phyloP scores from a whole-genome alignment of 371 early-diverging fungal genomes.

The Gilbertella persicaria region DNA sequence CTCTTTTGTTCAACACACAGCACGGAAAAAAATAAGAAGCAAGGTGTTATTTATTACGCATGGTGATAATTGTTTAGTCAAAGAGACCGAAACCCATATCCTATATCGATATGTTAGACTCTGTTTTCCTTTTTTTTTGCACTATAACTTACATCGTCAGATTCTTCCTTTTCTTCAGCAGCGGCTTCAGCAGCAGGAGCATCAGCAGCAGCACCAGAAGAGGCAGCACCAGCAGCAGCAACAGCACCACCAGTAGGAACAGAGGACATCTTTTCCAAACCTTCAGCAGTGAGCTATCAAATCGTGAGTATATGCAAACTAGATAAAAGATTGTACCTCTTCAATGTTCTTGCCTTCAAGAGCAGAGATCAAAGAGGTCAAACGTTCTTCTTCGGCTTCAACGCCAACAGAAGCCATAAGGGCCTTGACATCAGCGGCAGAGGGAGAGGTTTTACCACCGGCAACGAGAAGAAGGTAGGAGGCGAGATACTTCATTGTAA shows the following conservation, averaged over 20 bases:
- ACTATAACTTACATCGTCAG: slow-evolving; percentile 64
- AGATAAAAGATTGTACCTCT: slow-evolving; percentile 53
- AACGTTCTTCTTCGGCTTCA: slow-evolving; percentile 84
- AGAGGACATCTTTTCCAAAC: slow-evolving; percentile 90
- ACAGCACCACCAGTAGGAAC: slow-evolving; percentile 91
- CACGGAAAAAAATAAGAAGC: no score
- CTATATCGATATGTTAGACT: background rate
- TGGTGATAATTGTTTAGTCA: slow-evolving; percentile 48
- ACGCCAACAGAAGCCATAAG: slow-evolving; percentile 92
- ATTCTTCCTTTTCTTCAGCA: slow-evolving; percentile 79
- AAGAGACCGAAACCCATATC: slow-evolving; percentile 57
- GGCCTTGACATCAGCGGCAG: slow-evolving; percentile 78
- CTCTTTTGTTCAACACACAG: no score
- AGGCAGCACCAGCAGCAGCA: slow-evolving; percentile 63
- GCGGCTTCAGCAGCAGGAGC: slow-evolving; percentile 57
- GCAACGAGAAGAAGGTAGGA: slow-evolving; percentile 94
- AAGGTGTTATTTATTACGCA: no score
- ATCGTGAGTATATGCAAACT: background rate
- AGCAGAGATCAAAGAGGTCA: slow-evolving; percentile 76
- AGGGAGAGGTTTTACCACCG: slow-evolving; percentile 87
- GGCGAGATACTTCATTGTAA: slow-evolving; percentile 91
- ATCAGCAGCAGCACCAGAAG: slow-evolving; percentile 50
- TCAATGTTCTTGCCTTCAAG: slow-evolving; percentile 90
- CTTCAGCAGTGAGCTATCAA: slow-evolving; percentile 81
- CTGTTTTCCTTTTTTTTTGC: no score